Base-by-base conservation (phyloP, 1,284 basidiomycete species). In the Anthracocystis setariae region DNA sequence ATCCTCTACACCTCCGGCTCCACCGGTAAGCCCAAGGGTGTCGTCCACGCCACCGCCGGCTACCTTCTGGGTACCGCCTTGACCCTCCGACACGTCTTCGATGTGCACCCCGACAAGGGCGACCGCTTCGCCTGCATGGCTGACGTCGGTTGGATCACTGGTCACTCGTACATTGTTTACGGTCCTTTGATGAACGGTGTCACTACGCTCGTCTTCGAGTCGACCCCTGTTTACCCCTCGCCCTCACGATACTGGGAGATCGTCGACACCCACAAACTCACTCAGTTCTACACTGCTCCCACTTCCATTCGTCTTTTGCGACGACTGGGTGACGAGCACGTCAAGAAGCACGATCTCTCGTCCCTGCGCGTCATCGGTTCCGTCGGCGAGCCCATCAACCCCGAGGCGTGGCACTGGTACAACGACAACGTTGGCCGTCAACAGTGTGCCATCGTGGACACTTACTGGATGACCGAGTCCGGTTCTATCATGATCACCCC, bases 391-490 rank as follows among this genome's bases (percentile, higher is more conserved):
- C 96, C 96, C 7, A 98, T 98, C 87, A 98, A 98, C 85, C 94
- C 95, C 25, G 95, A 98, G 84, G 96, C 95, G 4, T 98, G 96
- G 95, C 89, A 94, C 81, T 98, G 95, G 95, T 97, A 95, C 86
- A 92, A 93, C 84, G 93, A 97, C 80, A 89, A 93, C 82, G 94
- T 97, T 57, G 96, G 95, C 27, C 88, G 89, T 78, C 87, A 86
- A 71, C 87, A 98, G 84, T 96, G 93, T 81, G 93, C 95, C 17
- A 91, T 98, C 75, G 94, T 98, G 61, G 95, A 98, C 76, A 83
- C 82, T 17, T 83, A 82, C 69, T 82, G 80, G 79, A 95, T 98
- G 88, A 98, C 95, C 3, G 95, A 98, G 86, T 98, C 94, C 0
- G 95, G 94, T 47, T 93, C 92, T 5, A 95, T 97, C 84, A 90